Conservation (phyloP, 2,329 filamentous ascomycete genomes). For the Penicillium sclerotigenum region DNA sequence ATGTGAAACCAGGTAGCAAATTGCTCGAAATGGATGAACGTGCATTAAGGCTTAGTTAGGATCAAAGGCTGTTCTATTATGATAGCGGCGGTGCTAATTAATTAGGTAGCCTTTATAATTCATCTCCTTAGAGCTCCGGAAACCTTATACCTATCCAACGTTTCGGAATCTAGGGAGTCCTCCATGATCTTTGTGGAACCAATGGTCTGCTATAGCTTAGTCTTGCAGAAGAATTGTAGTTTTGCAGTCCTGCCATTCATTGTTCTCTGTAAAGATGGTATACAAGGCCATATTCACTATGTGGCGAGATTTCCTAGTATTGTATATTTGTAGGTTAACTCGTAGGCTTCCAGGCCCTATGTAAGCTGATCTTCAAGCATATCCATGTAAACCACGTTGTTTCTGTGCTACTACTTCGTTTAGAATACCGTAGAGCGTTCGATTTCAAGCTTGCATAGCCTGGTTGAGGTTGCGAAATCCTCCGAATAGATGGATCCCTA, state of each 20-base stretch:
- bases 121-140: no score
- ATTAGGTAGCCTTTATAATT: background rate
- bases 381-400: background rate
- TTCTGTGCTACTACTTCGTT: background rate
- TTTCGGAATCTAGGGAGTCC: no score
- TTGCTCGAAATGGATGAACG: background rate
- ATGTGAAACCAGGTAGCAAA: background rate
- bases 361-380: background rate
- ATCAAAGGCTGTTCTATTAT: background rate
- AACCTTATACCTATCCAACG: no score
- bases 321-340: background rate
- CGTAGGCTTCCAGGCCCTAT: background rate
- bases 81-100: background rate
- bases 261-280: background rate
- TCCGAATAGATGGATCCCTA: background rate
- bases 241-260: background rate
- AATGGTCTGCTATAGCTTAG: background rate
- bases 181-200: no score
- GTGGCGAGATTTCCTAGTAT: background rate
- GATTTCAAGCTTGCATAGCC: conserved; percentile 1
- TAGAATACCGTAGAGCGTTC: background rate
- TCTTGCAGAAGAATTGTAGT: no score
- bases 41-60: background rate
- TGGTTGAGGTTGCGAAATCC: background rate
- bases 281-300: background rate